Evolutionary conservation across 2,329 filamentous ascomycete species (phyloP), one percentile per base, ranked within the genome.

Genomic region (Aspergillus jensenii): DNA sequence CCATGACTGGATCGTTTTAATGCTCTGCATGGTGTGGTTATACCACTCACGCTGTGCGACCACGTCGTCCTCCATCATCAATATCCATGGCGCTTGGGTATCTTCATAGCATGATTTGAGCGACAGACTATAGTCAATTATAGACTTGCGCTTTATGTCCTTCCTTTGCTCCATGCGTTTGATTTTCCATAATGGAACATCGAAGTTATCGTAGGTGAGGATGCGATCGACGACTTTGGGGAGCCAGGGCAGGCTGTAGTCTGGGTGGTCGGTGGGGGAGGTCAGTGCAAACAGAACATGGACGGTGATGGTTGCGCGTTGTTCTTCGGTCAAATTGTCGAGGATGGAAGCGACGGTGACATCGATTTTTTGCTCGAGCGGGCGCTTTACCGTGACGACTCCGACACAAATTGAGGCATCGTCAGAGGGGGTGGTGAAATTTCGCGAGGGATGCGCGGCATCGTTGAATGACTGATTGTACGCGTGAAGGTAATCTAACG

Each of bases 1-100:
- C 63, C 60, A 61, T 1, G 56, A 50, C 46, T 76, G 68, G 6
- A 74, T 71, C n/a, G 67, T 62, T 23, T 71, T 61, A 12, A 81
- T 65, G 3, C 70, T 78, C 14, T 70, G 61, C 56, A 76, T 67
- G 0, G 76, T 77, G 9, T 75, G 71, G 39, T 72, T 67, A 59
- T 77, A 80, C 79, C 79, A 82, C 8, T 75, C 74, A 37, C 77
- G 74, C 65, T 78, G 73, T 33, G 78, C 79, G 9, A 82, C 60
- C 7, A 76, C 72, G 58, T 81, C 79, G 58, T 81, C 79, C 61
- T 82, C 79, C 8, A 82, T 65, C 54, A 81, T 75, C 17, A 74
- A 68, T 51, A 79, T 74, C 65, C 79, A 80, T 8, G 72, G 72
- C 9, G 77, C 74, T 21, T 71, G 70, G 8, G 70, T 72, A 47